phyloP scores from a whole-genome alignment of 1,284 basidiomycete species.

The Moesziomyces aphidis region DNA sequence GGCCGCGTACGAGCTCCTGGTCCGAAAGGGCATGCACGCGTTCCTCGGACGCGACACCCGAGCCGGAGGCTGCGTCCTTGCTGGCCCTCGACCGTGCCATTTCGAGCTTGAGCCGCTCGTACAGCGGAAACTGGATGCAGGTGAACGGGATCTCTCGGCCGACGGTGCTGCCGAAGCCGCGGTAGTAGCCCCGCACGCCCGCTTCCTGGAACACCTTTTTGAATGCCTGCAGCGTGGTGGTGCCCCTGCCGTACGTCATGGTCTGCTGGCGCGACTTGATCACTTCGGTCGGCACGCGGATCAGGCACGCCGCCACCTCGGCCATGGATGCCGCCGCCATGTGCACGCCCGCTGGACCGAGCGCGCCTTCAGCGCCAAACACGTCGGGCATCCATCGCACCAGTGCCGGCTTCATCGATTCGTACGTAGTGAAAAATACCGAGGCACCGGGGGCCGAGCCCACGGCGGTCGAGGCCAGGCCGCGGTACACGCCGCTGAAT shows the following conservation, averaged over 20 bases:
- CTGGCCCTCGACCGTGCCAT: conserved; percentile 41
- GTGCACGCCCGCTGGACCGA: conserved; percentile 63
- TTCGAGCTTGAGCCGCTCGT: conserved; percentile 82
- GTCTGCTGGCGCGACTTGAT: conserved; percentile 88
- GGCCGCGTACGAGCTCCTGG: conserved; percentile 53
- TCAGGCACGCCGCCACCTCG: conserved; percentile 80
- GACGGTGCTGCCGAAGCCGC: conserved; percentile 82
- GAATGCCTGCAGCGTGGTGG: conserved; percentile 71
- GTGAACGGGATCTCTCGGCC: conserved; percentile 96
- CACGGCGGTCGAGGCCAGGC: conserved; percentile 92
- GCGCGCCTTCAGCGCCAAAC: conserved; percentile 34
- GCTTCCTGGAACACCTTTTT: conserved; percentile 73
- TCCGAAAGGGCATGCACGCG: conserved; percentile 14
- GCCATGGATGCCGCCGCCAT: conserved; percentile 68
- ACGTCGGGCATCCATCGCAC: conserved; percentile 23
- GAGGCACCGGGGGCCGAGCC: conserved; percentile 97
- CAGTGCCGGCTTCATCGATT: conserved; percentile 80
- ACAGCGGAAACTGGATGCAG: conserved; percentile 95
- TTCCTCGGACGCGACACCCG: background rate
- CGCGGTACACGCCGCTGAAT: conserved; percentile 91
- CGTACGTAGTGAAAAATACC: conserved; percentile 94
- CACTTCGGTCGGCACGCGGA: conserved; percentile 93
- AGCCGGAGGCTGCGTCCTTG: conserved; percentile 2
- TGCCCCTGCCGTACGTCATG: conserved; percentile 74
- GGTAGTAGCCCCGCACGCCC: conserved; percentile 79